Percentiles rank a stretch among this genome's conserved stretches.
phyloP scores from a whole-genome alignment of 2,329 filamentous ascomycete species.

The Diaporthe capsici region DNA sequence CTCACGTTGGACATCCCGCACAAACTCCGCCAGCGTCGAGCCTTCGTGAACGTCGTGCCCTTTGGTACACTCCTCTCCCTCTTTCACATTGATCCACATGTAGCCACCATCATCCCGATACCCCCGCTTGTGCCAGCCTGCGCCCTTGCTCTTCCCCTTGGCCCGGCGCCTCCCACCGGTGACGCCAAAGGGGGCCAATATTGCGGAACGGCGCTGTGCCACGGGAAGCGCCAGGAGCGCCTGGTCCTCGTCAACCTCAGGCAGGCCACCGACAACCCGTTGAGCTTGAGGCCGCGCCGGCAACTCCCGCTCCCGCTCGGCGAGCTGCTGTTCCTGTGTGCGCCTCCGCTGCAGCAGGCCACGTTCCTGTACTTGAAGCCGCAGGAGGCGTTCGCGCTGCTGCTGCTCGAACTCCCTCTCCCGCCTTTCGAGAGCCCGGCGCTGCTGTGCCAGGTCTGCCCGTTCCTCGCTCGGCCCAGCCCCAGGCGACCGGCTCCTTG shows the following conservation, averaged over 20 bases:
- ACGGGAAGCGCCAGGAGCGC: not conserved
- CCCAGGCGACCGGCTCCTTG: not conserved
- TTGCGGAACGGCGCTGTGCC: not conserved
- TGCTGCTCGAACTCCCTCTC: not conserved
- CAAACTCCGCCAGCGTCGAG: not conserved
- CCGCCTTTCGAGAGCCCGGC: not conserved
- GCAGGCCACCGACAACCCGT: not conserved
- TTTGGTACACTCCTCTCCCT: not conserved
- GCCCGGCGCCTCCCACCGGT: not conserved
- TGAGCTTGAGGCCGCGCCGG: not conserved
- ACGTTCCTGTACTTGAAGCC: not conserved
- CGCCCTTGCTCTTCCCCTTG: not conserved
- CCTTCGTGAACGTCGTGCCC: conserved; percentile 5
- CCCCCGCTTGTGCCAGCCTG: not conserved
- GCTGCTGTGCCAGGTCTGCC: not conserved
- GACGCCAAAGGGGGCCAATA: conserved; percentile 24
- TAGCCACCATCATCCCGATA: not conserved
- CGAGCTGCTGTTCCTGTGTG: not conserved
- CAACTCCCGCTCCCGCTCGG: not conserved
- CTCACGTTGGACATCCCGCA: not conserved
- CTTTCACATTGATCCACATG: conserved; percentile 12
- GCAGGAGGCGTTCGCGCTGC: not conserved
- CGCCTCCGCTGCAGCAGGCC: not conserved
- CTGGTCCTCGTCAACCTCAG: not conserved
- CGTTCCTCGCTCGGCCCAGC: not conserved